Evolutionary conservation across 1,284 basidiomycete genomes (phyloP).

Genomic region (Ceratobasidium sp.): DNA sequence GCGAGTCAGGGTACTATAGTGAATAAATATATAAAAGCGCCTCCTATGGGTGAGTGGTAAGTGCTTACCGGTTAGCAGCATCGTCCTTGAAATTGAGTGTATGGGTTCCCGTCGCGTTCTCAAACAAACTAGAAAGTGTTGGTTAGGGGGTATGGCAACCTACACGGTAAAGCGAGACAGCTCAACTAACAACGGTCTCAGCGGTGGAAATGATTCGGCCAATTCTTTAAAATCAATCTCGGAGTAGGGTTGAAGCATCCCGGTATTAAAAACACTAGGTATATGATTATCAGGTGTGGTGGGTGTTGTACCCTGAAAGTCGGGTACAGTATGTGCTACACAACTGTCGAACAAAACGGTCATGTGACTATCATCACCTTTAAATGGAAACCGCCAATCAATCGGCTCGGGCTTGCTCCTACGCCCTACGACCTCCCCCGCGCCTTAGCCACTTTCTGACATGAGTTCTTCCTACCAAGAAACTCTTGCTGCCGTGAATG

Average conservation of each 20-base stretch:
- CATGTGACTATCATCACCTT: too few relatives aligned
- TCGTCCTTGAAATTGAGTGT: slow-evolving; percentile 82
- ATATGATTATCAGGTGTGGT: too few relatives aligned
- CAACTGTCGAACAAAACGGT: too few relatives aligned
- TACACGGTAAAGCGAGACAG: background rate
- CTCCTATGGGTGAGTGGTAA: background rate
- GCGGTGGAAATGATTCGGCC: slow-evolving; percentile 68
- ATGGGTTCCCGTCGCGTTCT: slow-evolving; percentile 56
- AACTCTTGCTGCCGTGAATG: too few relatives aligned
- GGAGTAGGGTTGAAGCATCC: slow-evolving; percentile 19
- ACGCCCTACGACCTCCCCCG: too few relatives aligned
- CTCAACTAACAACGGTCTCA: slow-evolving; percentile 71
- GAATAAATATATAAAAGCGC: background rate
- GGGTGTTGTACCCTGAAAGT: too few relatives aligned
- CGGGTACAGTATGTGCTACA: too few relatives aligned
- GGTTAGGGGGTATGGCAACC: slow-evolving; percentile 4
- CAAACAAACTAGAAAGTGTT: slow-evolving; percentile 58
- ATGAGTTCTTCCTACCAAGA: too few relatives aligned
- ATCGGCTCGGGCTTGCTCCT: too few relatives aligned
- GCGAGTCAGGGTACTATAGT: slow-evolving; percentile 75
- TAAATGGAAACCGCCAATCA: too few relatives aligned
- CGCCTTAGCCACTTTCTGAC: too few relatives aligned
- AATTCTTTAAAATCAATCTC: slow-evolving; percentile 72
- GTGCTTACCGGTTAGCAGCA: slow-evolving; percentile 72
- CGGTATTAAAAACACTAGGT: background rate